Conservation (phyloP, 2,329 filamentous ascomycete genomes). For the Cryphonectria japonica region DNA sequence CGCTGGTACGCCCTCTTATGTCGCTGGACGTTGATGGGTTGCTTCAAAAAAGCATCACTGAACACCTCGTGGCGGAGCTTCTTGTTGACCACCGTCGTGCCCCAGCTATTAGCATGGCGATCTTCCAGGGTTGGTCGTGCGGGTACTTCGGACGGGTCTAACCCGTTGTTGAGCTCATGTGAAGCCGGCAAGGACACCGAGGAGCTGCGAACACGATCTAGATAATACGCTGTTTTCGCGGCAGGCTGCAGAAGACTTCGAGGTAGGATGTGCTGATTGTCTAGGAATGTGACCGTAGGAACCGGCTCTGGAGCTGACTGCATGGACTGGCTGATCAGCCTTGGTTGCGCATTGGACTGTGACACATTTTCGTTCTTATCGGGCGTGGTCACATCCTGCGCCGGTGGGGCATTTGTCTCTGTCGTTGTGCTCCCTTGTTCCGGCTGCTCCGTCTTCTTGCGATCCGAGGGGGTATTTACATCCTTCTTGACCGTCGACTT, state of each 20-base stretch:
- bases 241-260: slow-evolving; percentile 76
- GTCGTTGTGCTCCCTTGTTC: slow-evolving; percentile 31
- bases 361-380: slow-evolving; percentile 25
- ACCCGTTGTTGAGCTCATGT: slow-evolving; percentile 29
- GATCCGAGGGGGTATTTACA: slow-evolving; percentile 43
- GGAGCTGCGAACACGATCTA: slow-evolving; percentile 42
- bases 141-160: slow-evolving; percentile 24
- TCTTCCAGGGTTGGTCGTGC: slow-evolving; percentile 54
- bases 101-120: slow-evolving; percentile 73
- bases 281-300: slow-evolving; percentile 89
- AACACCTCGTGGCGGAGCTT: slow-evolving; percentile 88
- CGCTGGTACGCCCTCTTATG: slow-evolving; percentile 73
- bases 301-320: slow-evolving; percentile 67
- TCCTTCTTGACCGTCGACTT: slow-evolving; percentile 60
- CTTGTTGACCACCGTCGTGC: slow-evolving; percentile 88
- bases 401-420: slow-evolving; percentile 31
- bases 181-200: slow-evolving; percentile 39
- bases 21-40: slow-evolving; percentile 79
- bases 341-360: slow-evolving; percentile 38
- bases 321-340: slow-evolving; percentile 75
- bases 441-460: slow-evolving; percentile 41
- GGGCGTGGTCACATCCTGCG: slow-evolving; percentile 30
- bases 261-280: slow-evolving; percentile 92
- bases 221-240: slow-evolving; percentile 30
- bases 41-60: slow-evolving; percentile 86